Evolutionary conservation across 1,139 yeast species (phyloP), one percentile per base, ranked within the genome.

Genomic region (Scheffersomyces segobiensis): DNA sequence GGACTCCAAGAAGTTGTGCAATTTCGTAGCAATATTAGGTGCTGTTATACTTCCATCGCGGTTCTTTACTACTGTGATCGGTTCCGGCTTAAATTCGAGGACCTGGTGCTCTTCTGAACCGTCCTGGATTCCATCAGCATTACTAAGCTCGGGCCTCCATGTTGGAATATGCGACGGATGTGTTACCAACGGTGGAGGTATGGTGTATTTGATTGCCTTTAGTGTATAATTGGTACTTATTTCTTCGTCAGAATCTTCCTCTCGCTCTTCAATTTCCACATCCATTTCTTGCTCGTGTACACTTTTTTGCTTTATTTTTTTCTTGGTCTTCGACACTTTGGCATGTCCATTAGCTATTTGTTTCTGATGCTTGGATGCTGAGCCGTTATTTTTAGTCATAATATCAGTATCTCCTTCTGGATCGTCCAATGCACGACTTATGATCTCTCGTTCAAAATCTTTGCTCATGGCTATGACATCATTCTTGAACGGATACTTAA

Each of bases 121-220:
- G 7, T 48, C 50, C n/a, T 14, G 21, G n/a, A 21, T 48, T 5
- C 87, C 78, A 79, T 67, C 85, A 63, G 69, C 57, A 71, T 69
- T 67, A 69, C 68, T 65, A 71, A 83, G 68, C 72, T 73, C 63
- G 70, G 81, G 75, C 71, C 87, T 66, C 93, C 97, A 72, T 76
- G 90, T 56, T 79, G 85, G 64, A 78, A 83, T 70, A 74, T 92
- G 97, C 4, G 86, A 81, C 1, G 98, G 98, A 68, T 92, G 93
- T 0, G 96, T 88, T 5, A 91, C 80, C 8, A 84, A 73, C 32
- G 88, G 89, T 12, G 81, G 80, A 0, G 92, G 89, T 5, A 85
- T 76, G 2, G 83, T 68, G 54, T 79, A 79, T 49, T 77, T 81
- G 21, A 90, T 65, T 10, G 76, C 78, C 18, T 88, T 73, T 18